Base-by-base conservation (phyloP, 2,329 filamentous ascomycete species). In the Sphaerulina musiva region DNA sequence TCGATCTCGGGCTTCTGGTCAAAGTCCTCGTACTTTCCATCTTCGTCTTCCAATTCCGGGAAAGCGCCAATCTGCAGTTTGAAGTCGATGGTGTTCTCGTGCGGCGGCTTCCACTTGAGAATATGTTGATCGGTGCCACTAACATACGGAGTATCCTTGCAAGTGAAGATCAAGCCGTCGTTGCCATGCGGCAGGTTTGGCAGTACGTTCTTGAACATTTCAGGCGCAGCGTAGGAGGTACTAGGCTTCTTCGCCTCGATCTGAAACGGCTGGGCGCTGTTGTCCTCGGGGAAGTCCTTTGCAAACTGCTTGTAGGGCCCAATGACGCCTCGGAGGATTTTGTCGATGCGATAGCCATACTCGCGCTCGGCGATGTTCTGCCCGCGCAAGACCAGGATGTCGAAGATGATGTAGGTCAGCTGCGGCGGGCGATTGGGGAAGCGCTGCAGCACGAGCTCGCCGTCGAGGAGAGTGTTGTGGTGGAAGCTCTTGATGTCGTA, bases 121-220 rank as follows among this genome's bases (percentile, higher is more conserved):
- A 96, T 98, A 69, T 95, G 86, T 47, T 82, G 82, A 71, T 98
- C 93, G 10, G 93, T 98, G 62, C 93, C 93, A 61, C 87, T 85
- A 64, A 85, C 85, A 75, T 98, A 98, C 8, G 85, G 80, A 14
- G 88, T 89, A 64, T 83, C 86, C 59, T 88, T 84, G 73, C 92
- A 95, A n/a, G 93, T 97, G 73, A 97, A 98, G 67, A 98, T 95
- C 45, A 98, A 80, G 5, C 93, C 93, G 69, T 98, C 93, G 70
- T 96, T 97, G 58, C 92, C 91, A 69, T 98, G 93, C 62, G 85
- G 86, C 36, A 98, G 80, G 41, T 79, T 83, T 1, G 90, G 91
- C 29, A 97, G 82, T 43, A 95, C 82, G 54, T 91, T 80, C 62
- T 84, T 82, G 75, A 98, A 95, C 86, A 97, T 95, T 81, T 87